Base-by-base conservation (phyloP, 495 filamentous ascomycete species). In the Neurospora sp. region DNA sequence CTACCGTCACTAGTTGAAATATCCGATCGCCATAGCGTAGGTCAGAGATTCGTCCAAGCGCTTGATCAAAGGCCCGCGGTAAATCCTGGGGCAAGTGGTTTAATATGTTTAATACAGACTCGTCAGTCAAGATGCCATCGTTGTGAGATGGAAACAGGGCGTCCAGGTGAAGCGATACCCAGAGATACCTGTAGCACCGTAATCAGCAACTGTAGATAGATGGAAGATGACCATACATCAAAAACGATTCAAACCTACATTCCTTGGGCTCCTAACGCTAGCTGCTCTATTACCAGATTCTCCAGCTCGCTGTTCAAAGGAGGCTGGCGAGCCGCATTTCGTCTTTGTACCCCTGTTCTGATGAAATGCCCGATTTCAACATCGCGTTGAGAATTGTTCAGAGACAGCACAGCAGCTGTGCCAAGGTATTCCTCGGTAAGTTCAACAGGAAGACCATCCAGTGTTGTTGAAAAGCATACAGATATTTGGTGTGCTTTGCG, bases 121-220 rank as follows among this genome's bases (percentile, higher is more conserved):
- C 68, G 0, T 70, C 7, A 5, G 68, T 70, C 0, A 35, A 31
- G 11, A 70, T n/a, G 12, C n/a, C 53, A 2, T 66, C 22, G 5
- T 37, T 27, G 4, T 73, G 5, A 0, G 59, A 22, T 0, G 72
- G 72, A 6, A 70, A 70, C 1, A 73, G 18, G 0, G 68, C 1
- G 7, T 70, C 72, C 0, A 73, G 9, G 3, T 73, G 72, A 1
- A 73, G 68, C 0, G 68, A n/a, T 0, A 73, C 72, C 72, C 72
- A 73, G 1, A 73, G 72, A 38, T 73, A 73, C 72, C 46, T 53
- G 5, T 27, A 0, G 7, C 1, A 48, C 0, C 0, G 0, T 5
- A 10, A 22, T 48, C 2, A 48, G 44, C 0, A 20, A 48, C 9
- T 5, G 11, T 31, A 31, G 31, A 7, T 20, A n/a, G n/a, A n/a